Conservation (phyloP, 768 basidiomycete genomes). For the Phanerochaete carnosa region DNA sequence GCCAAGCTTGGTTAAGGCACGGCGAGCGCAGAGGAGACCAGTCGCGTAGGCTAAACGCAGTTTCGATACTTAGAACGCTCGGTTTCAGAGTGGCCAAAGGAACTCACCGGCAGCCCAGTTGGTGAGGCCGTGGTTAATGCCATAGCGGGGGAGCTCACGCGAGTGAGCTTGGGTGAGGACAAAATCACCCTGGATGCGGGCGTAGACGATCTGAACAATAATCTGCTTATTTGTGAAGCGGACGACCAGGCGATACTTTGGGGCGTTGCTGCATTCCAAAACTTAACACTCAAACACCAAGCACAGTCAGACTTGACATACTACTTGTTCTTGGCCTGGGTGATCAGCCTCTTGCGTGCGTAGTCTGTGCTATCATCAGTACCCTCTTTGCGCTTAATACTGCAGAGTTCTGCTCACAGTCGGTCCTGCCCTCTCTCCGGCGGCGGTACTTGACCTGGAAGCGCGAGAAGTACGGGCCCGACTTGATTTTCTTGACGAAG, state of each 20-base stretch:
- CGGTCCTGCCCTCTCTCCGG: slow-evolving; percentile 97
- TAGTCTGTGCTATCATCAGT: slow-evolving; percentile 58
- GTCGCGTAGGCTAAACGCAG: slow-evolving; percentile 86
- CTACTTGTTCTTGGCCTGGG: slow-evolving; percentile 99
- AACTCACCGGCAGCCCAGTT: slow-evolving; percentile 93
- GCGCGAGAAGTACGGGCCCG: slow-evolving; percentile 95
- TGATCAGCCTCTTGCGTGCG: slow-evolving; percentile 93
- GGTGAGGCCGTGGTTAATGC: slow-evolving; percentile 96
- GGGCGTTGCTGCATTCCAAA: slow-evolving; percentile 65
- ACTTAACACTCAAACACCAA: background rate
- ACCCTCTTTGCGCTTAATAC: background rate
- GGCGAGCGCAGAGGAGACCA: slow-evolving; percentile 91
- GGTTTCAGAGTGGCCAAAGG: background rate
- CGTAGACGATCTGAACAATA: slow-evolving; percentile 94
- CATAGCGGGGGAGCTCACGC: slow-evolving; percentile 90
- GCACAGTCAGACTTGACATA: slow-evolving; percentile 32
- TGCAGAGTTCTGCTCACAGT: slow-evolving; percentile 52
- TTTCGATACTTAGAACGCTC: background rate
- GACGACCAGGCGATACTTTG: slow-evolving; percentile 98
- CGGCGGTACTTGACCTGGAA: slow-evolving; percentile 99
- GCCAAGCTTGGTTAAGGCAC: slow-evolving; percentile 91
- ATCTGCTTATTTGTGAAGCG: slow-evolving; percentile 98
- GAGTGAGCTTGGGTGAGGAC: slow-evolving; percentile 87
- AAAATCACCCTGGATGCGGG: slow-evolving; percentile 96
- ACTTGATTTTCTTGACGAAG: slow-evolving; percentile 97